Evolutionary conservation across 2,329 filamentous ascomycete species (phyloP).

Genomic region (Colletotrichum phormii): DNA sequence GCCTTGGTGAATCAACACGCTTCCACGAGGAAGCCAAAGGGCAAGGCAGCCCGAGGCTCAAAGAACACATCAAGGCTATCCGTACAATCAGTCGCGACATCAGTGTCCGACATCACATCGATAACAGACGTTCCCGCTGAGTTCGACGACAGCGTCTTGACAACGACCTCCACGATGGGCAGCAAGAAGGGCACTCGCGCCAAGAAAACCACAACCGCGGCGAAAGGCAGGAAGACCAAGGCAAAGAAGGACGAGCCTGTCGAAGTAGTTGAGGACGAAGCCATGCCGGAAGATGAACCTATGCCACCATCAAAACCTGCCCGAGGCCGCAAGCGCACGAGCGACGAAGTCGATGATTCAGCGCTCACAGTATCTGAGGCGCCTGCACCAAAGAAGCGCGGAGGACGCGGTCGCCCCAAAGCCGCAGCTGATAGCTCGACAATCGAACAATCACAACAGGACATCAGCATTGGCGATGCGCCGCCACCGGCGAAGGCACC

Average conservation of each 20-base stretch:
- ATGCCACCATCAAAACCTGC: constrained; percentile 49
- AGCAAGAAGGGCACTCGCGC: constrained; percentile 61
- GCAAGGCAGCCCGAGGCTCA: constrained; percentile 69
- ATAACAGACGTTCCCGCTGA: constrained; percentile 60
- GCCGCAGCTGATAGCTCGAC: constrained; percentile 53
- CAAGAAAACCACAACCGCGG: constrained; percentile 65
- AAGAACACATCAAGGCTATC: constrained; percentile 75
- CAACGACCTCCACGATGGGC: constrained; percentile 69
- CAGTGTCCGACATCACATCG: constrained; percentile 61
- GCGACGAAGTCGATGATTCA: constrained; percentile 67
- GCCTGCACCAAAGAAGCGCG: constrained; percentile 70
- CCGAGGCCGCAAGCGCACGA: constrained; percentile 72
- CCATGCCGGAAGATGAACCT: neutral
- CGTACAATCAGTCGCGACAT: constrained; percentile 65
- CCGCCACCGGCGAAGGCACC: constrained; percentile 45
- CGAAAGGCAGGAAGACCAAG: constrained; percentile 65
- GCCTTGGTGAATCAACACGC: constrained; percentile 69
- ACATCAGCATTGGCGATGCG: constrained; percentile 54
- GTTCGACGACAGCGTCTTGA: constrained; percentile 69
- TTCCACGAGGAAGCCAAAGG: constrained; percentile 67
- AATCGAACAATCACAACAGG: constrained; percentile 49
- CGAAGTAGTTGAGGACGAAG: constrained; percentile 51
- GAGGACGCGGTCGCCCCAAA: constrained; percentile 63
- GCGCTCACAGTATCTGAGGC: constrained; percentile 55
- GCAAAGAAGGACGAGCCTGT: constrained; percentile 64